Evolutionary conservation across 495 filamentous ascomycete genomes (phyloP), one percentile per base, ranked within the genome.

Genomic region (Neurospora sp.): DNA sequence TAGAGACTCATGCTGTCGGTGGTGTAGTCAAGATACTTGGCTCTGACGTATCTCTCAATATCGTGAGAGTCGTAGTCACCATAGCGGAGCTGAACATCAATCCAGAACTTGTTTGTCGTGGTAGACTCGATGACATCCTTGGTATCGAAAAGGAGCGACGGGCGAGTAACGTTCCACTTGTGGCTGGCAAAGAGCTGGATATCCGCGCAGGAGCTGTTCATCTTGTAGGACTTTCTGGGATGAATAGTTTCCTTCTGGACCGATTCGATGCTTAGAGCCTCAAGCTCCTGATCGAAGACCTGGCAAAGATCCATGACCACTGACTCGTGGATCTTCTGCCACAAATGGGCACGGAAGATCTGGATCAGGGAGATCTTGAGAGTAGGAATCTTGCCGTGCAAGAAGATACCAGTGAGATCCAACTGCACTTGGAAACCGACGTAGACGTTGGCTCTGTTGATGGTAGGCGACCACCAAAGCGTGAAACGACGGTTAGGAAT

Each of bases 201-300:
- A 83, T 99, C 96, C 18, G 96, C 96, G 82, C 96, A 99, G 59
- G 96, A 98, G 80, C 94, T 98, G 86, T 99, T 99, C 96, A 99
- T 99, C 88, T 99, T 99, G 87, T 99, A 99, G 0, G 96, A 98
- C 82, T 99, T 99, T 88, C 96, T 89, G 59, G 96, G 96, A 87
- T 99, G 96, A 76, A 99, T 99, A 0, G 96, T 98, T 84, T 99
- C 96, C 84, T 99, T 99, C 81, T 99, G 96, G 20, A 99, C 96
- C 4, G 96, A 96, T 82, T 99, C 96, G 74, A 99, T 97, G 70
- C 96, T 94, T 68, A 99, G 86, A 69, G 95, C 93, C 81, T 98
- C 96, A 71, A 99, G 83, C 81, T 99, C 95, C 78, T 98, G 96
- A 76, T 99, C 96, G 77, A 99, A 97, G n/a, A 98, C 96, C 80